Evolutionary conservation across 179 eudicot species (phyloP).

Genomic region (Silene noctiflora): DNA sequence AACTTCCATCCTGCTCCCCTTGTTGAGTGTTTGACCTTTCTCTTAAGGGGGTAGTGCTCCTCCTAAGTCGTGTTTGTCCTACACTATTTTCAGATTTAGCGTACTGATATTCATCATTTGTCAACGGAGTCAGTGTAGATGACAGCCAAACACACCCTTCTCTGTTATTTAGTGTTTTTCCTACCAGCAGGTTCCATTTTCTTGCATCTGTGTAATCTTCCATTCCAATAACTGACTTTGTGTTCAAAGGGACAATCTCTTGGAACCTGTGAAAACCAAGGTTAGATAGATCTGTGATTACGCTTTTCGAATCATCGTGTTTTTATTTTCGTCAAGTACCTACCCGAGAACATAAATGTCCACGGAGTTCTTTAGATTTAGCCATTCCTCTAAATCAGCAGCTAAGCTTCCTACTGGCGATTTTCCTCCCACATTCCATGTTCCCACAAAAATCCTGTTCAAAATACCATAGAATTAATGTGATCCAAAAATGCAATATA

Average conservation of each 20-base stretch:
- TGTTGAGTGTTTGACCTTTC: slow-evolving; percentile 33
- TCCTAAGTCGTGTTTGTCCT: slow-evolving; percentile 23
- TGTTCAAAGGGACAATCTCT: slow-evolving; percentile 63
- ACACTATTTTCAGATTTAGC: slow-evolving; percentile 24
- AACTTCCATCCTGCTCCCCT: slow-evolving; percentile 33
- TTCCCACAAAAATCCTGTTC: slow-evolving; percentile 48
- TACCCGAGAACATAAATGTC: slow-evolving; percentile 66
- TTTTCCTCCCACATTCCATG: slow-evolving; percentile 70
- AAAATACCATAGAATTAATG: slow-evolving; percentile 2
- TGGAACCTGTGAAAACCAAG: slow-evolving; percentile 42
- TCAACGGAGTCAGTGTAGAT: slow-evolving; percentile 38
- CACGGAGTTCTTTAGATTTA: slow-evolving; percentile 41
- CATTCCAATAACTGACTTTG: slow-evolving; percentile 48
- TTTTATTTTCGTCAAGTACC: not conserved
- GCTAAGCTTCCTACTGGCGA: slow-evolving; percentile 52
- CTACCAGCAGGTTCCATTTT: slow-evolving; percentile 58
- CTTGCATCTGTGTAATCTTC: slow-evolving; percentile 63
- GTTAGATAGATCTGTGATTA: too few species aligned
- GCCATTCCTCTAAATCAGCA: slow-evolving; percentile 53
- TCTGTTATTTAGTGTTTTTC: slow-evolving; percentile 47
- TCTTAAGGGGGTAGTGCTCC: slow-evolving; percentile 35
- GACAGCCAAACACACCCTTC: slow-evolving; percentile 73
- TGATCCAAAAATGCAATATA: not conserved
- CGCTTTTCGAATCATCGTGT: too few species aligned
- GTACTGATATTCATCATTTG: slow-evolving; percentile 49